Conservation (phyloP, 177 flowering plant genomes). For the Vitis hybrid region DNA sequence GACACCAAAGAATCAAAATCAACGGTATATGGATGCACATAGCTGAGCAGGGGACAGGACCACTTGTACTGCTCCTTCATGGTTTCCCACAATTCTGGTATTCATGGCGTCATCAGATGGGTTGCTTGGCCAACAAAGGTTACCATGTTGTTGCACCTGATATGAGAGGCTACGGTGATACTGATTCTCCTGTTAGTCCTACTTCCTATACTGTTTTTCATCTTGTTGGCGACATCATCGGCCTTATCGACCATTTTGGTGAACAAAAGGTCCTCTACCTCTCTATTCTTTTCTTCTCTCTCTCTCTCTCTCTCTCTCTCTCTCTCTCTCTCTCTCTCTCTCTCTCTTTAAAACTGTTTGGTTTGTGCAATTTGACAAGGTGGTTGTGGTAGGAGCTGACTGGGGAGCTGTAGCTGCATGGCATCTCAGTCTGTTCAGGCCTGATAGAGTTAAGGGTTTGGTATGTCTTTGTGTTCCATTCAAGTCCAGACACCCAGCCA, state of each 20-base stretch:
- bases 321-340: neutral
- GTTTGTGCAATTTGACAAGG: slow-evolving; percentile 11
- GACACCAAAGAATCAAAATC: slow-evolving; percentile 26
- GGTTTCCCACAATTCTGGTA: slow-evolving; percentile 57
- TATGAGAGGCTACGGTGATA: slow-evolving; percentile 45
- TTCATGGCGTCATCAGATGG: slow-evolving; percentile 52
- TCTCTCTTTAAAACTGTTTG: slow-evolving; percentile 1
- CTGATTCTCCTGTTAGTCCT: slow-evolving; percentile 36
- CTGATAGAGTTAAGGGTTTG: slow-evolving; percentile 34
- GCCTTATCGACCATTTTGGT: slow-evolving; percentile 40
- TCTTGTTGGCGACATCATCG: slow-evolving; percentile 42
- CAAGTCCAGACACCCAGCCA: slow-evolving; percentile 17
- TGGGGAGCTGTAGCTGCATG: slow-evolving; percentile 36
- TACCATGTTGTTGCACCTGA: slow-evolving; percentile 53
- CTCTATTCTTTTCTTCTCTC: neutral
- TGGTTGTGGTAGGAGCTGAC: slow-evolving; percentile 38
- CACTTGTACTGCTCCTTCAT: slow-evolving; percentile 47
- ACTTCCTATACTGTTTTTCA: slow-evolving; percentile 39
- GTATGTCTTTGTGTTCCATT: slow-evolving; percentile 22
- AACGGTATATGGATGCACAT: slow-evolving; percentile 52
- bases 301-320: neutral
- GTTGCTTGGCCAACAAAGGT: slow-evolving; percentile 29
- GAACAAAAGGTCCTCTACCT: slow-evolving; percentile 23
- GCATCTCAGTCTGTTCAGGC: slow-evolving; percentile 37
- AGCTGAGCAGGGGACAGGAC: slow-evolving; percentile 50